Conservation (phyloP, 2,329 filamentous ascomycete species). For the Aspergillus felis region DNA sequence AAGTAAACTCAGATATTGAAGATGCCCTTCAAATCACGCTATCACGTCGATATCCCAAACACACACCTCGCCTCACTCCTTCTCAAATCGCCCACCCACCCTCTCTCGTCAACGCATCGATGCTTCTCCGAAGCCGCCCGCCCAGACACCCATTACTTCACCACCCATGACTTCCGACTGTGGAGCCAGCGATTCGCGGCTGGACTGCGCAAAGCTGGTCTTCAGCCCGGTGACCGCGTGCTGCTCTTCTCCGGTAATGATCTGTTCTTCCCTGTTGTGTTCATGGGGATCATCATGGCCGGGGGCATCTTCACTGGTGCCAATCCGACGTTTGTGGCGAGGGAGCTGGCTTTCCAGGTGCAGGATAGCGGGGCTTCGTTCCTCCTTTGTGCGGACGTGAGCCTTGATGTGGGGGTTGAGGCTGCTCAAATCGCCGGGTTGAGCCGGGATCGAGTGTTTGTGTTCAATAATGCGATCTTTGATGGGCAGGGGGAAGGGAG, state of each 20-base stretch:
- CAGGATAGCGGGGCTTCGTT: conserved; percentile 66
- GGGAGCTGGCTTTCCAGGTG: conserved; percentile 73
- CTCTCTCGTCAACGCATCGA: conserved; percentile 43
- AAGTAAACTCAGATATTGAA: conserved; percentile 14
- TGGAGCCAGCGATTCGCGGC: conserved; percentile 69
- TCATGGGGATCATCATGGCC: conserved; percentile 72
- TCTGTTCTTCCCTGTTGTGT: conserved; percentile 66
- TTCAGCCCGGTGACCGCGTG: conserved; percentile 66
- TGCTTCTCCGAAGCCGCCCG: conserved; percentile 61
- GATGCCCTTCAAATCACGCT: conserved; percentile 54
- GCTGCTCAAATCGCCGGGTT: conserved; percentile 61
- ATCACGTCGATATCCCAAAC: conserved; percentile 44
- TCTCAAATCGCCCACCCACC: conserved; percentile 48
- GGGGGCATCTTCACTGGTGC: conserved; percentile 75
- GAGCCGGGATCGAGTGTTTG: conserved; percentile 54
- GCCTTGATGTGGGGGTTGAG: conserved; percentile 61
- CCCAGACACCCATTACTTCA: conserved; percentile 65
- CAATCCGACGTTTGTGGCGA: conserved; percentile 64
- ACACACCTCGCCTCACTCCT: conserved; percentile 41
- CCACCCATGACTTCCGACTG: conserved; percentile 60
- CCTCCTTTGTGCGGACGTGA: conserved; percentile 56
- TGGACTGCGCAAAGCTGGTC: conserved; percentile 61
- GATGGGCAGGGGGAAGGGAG: conserved; percentile 37
- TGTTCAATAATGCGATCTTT: conserved; percentile 58
- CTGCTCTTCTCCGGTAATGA: conserved; percentile 71